phyloP scores from a whole-genome alignment of 257 asterid species.

The Thymus quinquecostatus region DNA sequence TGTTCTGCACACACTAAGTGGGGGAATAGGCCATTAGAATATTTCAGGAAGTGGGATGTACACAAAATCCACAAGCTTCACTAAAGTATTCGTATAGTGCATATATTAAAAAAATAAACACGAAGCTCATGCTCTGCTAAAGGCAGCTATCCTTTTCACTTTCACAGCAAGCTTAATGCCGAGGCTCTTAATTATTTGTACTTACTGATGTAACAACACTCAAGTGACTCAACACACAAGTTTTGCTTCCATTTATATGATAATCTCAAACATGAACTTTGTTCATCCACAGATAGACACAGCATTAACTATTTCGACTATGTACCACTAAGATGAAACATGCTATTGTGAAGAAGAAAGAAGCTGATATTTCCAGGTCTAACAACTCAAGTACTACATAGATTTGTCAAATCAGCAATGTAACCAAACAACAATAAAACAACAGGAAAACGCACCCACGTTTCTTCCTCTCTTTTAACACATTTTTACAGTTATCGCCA shows the following conservation, averaged over 20 bases:
- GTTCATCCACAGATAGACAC: conserved; percentile 16
- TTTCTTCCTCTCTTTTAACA: conserved; percentile 18
- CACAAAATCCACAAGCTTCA: conserved; percentile 43
- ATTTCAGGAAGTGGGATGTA: conserved; percentile 46
- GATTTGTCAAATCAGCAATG: conserved; percentile 6
- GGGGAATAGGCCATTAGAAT: conserved; percentile 28
- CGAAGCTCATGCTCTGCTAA: neutral
- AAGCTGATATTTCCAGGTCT: conserved; percentile 17
- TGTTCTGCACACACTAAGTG: conserved; percentile 44
- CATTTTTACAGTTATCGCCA: conserved; percentile 26
- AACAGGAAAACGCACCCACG: conserved; percentile 12
- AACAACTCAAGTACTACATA: conserved; percentile 14
- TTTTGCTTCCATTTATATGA: neutral
- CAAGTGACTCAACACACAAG: too few species aligned
- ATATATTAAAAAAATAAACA: neutral
- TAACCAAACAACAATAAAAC: conserved; percentile 16
- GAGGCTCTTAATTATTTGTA: neutral
- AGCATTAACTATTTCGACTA: conserved; percentile 1
- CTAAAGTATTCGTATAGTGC: conserved; percentile 31
- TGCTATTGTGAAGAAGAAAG: conserved; percentile 2
- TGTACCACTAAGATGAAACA: conserved; percentile 5
- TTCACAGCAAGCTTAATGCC: neutral
- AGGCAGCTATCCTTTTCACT: neutral
- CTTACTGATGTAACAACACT: neutral
- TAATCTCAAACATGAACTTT: conserved; percentile 3